Conservation (phyloP, 2,329 filamentous ascomycete species). For the Dactylellina leptospora region DNA sequence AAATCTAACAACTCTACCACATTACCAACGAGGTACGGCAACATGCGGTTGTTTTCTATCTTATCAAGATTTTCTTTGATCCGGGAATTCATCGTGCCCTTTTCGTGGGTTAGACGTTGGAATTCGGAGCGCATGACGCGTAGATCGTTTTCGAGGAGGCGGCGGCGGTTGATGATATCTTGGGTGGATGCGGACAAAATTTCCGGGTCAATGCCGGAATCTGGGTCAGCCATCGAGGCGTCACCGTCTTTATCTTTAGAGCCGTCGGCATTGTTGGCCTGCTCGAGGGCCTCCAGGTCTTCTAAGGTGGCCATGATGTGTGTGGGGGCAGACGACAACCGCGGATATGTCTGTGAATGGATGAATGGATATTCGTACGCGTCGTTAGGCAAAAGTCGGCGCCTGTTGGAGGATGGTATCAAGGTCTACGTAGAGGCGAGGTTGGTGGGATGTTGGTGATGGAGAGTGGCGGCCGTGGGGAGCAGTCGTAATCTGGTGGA, state of each 20-base stretch:
- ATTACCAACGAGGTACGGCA: constrained; percentile 97
- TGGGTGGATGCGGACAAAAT: constrained; percentile 91
- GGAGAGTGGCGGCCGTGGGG: constrained; percentile 15
- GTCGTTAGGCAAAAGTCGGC: constrained; percentile 1
- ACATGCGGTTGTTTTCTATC: constrained; percentile 99
- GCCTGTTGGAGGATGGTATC: neutral
- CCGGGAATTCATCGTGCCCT: constrained; percentile 94
- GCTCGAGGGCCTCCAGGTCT: constrained; percentile 88
- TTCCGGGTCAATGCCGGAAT: constrained; percentile 83
- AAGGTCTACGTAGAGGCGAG: neutral
- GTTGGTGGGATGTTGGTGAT: constrained; percentile 25
- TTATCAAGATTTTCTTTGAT: constrained; percentile 99
- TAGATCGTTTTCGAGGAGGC: constrained; percentile 95
- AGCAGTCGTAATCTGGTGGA: constrained; percentile 19
- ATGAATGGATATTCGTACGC: constrained; percentile 36
- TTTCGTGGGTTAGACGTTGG: constrained; percentile 92
- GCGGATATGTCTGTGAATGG: constrained; percentile 4
- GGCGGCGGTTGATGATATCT: constrained; percentile 89
- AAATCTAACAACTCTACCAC: constrained; percentile 97
- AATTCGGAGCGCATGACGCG: constrained; percentile 98
- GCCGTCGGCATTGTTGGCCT: constrained; percentile 72
- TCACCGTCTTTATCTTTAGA: constrained; percentile 67
- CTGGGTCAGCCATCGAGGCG: constrained; percentile 87
- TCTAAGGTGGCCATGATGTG: constrained; percentile 82
- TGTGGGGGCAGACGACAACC: neutral